These are phyloP conservation scores for Dispira parvispora DNA, from an alignment of 192 early-diverging fungal species.

Conservation along the genomic window DNA sequence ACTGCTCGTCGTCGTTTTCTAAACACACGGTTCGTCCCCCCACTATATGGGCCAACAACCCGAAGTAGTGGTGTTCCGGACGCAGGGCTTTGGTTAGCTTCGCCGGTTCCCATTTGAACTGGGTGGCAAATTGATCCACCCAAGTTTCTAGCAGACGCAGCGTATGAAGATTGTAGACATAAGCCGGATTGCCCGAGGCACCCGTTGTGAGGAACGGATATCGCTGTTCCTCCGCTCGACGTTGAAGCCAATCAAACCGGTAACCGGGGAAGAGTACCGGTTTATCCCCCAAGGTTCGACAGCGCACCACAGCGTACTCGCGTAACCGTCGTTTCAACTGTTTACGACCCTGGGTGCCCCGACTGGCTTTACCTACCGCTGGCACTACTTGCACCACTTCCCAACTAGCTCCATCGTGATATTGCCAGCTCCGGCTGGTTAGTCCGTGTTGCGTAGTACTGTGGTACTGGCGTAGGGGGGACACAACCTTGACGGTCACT, in stretches of 20 bases:
- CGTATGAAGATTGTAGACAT: not conserved
- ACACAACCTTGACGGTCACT: conserved; percentile 54
- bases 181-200: not conserved
- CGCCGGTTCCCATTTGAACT: not conserved
- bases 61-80: too few relatives aligned
- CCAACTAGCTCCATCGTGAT: conserved; percentile 9
- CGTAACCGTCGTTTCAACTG: not conserved
- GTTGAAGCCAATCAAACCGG: not conserved
- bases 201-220: not conserved
- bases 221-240: not conserved
- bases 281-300: conserved; percentile 5
- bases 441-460: not conserved
- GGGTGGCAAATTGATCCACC: not conserved
- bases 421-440: not conserved
- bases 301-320: conserved; percentile 2
- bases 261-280: not conserved
- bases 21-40: too few relatives aligned
- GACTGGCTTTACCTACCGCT: not conserved
- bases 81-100: too few relatives aligned
- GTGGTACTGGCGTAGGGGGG: not conserved
- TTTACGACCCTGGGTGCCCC: not conserved
- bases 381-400: not conserved
- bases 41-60: too few relatives aligned
- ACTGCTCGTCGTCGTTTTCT: too few relatives aligned
- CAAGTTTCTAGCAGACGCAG: not conserved